Evolutionary conservation across 371 early-diverging fungal genomes (phyloP), one percentile per base, ranked within the genome.

Genomic region (Apophysomyces trapeziformis): DNA sequence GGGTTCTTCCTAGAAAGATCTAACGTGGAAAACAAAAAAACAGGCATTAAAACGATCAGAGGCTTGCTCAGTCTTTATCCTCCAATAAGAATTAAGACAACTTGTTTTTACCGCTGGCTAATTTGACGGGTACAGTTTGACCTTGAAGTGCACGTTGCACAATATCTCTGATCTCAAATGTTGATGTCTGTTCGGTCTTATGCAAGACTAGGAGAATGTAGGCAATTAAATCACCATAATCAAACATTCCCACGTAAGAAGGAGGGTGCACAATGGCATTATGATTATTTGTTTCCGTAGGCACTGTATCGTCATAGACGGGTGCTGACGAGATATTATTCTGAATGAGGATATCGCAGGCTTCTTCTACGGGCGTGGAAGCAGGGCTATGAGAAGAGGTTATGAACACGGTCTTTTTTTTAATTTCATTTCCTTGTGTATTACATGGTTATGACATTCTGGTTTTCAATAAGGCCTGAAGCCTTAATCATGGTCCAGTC

Each of bases 1-100:
- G 95, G 94, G 65, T 95, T 92, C 60, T 87, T 86, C 47, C 87
- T 85, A n/a, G 94, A 94, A 43, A 93, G 69, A 73, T 95, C 95
- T 77, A 26, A 26, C 32, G 32, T 26, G 32, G 32, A 26, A 26
- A 26, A 26, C 2, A 1, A 26, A 26, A 26, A 26, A 26, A 26
- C 1, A 26, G 3, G 32, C 32, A 2, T 26, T 2, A 26, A 26
- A 26, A 2, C 32, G n/a, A 26, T 26, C 32, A 26, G 32, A 26
- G 32, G 32, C 32, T 26, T 26, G 32, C 32, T 26, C 32, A 26
- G 32, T 26, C 32, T 2, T 26, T 26, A 26, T 26, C 32, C 32
- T 26, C 3, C 32, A 26, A 26, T 26, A 26, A 26, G 32, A 26
- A 26, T 26, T 26, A 26, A 2, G 32, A 21, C n/a, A 18, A 2